Evolutionary conservation across 2,329 filamentous ascomycete genomes (phyloP), one percentile per base, ranked within the genome.

Genomic region (Torrubiellomyces zombiae): DNA sequence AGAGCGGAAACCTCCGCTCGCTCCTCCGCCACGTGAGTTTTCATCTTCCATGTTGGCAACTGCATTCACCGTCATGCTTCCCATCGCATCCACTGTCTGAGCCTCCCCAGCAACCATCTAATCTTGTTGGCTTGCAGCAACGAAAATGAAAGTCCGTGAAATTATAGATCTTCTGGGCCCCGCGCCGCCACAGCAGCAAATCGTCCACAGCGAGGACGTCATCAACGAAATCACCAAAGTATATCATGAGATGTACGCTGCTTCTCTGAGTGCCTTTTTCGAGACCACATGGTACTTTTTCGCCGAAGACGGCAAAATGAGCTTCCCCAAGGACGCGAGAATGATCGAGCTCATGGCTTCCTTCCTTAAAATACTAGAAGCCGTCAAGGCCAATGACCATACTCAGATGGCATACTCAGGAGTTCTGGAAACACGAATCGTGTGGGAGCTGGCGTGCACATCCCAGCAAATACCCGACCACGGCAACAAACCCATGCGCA

Each of bases 271-370:
- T 47, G 65, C 66, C 24, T 75, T 89, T 33, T 66, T 91, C 33
- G 85, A 94, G 47, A 79, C 81, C 6, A 64, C 62, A 15, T 95
- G 85, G 85, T 94, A 81, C 52, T 67, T 58, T 31, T 56, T 60
- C 23, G 44, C 44, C 23, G 60, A 58, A 9, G 50, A 55, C 30
- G 47, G 54, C 25, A 45, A 53, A 19, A 54, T 51, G 42, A 43
- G 56, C n/a, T 51, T 69, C 28, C 55, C 55, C 28, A 50, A 54
- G 24, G 58, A 77, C 42, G 52, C 58, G 15, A 52, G 56, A 15
- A 54, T 81, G n/a, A 58, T 76, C 37, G 67, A 73, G 26, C 65
- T 75, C 32, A 68, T 85, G 43, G 63, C 65, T 5, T 63, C 67
- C 10, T 74, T 85, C 36, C 58, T 83, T 18, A 53, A 58, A 20